phyloP scores from a whole-genome alignment of 345 rosid species.

The Corchorus capsularis region DNA sequence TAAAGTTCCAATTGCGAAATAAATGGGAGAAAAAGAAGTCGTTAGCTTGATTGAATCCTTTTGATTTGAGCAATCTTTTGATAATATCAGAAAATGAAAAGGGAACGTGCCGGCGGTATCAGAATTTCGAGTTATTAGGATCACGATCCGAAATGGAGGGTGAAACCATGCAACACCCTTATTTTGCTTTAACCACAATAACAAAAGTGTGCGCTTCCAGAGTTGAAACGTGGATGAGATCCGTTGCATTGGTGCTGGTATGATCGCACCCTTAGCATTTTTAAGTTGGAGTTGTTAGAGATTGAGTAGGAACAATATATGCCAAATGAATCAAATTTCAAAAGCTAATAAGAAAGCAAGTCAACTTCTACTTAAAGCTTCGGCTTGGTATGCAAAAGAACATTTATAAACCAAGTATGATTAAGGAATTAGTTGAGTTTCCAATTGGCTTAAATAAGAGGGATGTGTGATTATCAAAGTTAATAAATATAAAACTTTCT shows the following conservation, averaged over 20 bases:
- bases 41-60: background rate
- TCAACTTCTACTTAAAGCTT: background rate
- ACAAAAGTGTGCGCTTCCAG: conserved; percentile 1
- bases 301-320: too few species aligned
- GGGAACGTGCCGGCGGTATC: conserved; percentile 12
- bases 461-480: background rate
- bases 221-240: background rate
- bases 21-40: background rate
- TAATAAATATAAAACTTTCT: background rate
- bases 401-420: background rate
- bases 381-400: too few species aligned
- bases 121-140: conserved; percentile 9
- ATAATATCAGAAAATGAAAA: background rate
- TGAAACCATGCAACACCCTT: conserved; percentile 24
- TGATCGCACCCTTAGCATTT: too few species aligned
- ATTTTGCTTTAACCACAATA: conserved; percentile 20
- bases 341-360: background rate
- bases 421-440: conserved; percentile 20
- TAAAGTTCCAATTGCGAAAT: background rate
- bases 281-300: too few species aligned
- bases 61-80: background rate
- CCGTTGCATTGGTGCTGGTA: too few species aligned
- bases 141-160: conserved; percentile 30
- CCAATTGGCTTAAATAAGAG: conserved; percentile 16
- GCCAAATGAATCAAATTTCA: background rate